Conservation (phyloP, 441 rosid species). For the Codiaeum variegatum region DNA sequence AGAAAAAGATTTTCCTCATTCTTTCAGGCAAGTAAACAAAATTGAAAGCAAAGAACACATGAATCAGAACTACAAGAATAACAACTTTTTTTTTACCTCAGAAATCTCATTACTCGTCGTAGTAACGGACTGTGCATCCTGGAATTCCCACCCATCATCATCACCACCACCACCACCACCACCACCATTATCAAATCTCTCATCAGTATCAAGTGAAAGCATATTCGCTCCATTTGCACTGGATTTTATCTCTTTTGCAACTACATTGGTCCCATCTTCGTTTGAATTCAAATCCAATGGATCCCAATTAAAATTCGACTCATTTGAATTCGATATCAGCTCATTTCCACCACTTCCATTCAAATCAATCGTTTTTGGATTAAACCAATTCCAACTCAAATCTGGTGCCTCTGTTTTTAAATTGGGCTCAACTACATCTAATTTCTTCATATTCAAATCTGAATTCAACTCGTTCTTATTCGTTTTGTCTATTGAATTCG, state of each 20-base stretch:
- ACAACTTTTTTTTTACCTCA: constrained; percentile 19
- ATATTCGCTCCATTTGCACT: constrained; percentile 1
- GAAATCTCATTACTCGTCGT: neutral
- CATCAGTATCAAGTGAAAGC: constrained; percentile 19
- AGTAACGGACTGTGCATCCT: constrained; percentile 14
- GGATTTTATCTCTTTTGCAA: neutral
- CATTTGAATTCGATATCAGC: constrained; percentile 3
- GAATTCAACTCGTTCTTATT: neutral
- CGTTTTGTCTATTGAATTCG: constrained; percentile 5
- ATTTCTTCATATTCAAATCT: neutral
- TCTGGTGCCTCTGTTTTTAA: neutral
- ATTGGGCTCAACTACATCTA: neutral
- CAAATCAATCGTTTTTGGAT: neutral
- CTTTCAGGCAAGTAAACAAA: neutral
- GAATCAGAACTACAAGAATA: neutral
- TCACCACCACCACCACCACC: constrained; percentile 4
- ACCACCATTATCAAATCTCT: neutral
- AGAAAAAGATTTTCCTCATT: neutral
- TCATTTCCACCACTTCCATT: neutral
- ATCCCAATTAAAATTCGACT: constrained; percentile 11
- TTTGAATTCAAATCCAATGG: constrained; percentile 22
- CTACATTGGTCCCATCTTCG: constrained; percentile 8
- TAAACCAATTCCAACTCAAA: constrained; percentile 9
- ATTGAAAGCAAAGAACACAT: neutral
- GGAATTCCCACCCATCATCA: constrained; percentile 36